Percentiles rank a stretch among this genome's conserved stretches.
phyloP scores from a whole-genome alignment of 73 alveolate species.

The Stentor coeruleus region DNA sequence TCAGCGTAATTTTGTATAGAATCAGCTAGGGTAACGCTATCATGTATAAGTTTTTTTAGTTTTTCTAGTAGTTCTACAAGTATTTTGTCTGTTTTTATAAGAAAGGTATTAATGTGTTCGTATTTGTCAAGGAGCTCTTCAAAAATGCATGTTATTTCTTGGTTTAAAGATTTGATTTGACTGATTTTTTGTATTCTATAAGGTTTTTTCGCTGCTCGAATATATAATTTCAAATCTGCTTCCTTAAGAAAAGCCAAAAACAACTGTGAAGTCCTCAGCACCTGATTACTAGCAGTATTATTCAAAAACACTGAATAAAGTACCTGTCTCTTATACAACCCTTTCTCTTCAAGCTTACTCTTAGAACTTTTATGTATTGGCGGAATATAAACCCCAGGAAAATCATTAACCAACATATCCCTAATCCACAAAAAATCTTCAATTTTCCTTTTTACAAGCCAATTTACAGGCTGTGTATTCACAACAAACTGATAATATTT shows the following conservation, averaged over 20 bases:
- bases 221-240: neutral
- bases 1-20: neutral
- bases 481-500: neutral
- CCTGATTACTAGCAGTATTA: neutral
- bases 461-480: neutral
- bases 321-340: neutral
- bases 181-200: too few species aligned
- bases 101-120: neutral
- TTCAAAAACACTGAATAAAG: neutral
- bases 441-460: slow-evolving; percentile 3
- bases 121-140: neutral
- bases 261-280: neutral
- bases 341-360: neutral
- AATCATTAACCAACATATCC: neutral
- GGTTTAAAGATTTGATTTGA: neutral
- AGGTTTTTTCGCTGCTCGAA: neutral
- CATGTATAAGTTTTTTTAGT: neutral
- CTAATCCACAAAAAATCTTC: slow-evolving; percentile 2
- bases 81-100: neutral
- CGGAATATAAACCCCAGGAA: slow-evolving; percentile 17
- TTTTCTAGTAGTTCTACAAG: neutral
- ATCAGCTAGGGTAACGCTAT: neutral
- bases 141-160: neutral
- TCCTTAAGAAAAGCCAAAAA: neutral
- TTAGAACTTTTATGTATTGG: neutral